These are phyloP conservation scores for Phytophthora boehmeriae DNA, from an alignment of 352 stramenopile species.

Conservation along the genomic window DNA sequence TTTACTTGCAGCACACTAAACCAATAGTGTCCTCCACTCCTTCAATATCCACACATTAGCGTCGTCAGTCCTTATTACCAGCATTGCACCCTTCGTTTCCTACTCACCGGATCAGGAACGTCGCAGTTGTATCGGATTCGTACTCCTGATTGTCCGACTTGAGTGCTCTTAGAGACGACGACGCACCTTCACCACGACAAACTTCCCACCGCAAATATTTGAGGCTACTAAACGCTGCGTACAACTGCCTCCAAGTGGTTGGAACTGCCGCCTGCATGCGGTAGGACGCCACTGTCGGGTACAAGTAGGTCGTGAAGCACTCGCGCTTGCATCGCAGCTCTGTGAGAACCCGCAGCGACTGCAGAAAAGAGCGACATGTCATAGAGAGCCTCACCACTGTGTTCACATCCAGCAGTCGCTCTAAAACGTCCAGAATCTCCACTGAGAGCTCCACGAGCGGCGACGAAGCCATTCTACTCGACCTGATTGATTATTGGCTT, in stretches of 20 bases:
- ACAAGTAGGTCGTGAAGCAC: slow-evolving; percentile 64
- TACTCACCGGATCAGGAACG: slow-evolving; percentile 54
- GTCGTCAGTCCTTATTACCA: not conserved
- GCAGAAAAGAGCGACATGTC: slow-evolving; percentile 20
- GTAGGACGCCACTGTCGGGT: slow-evolving; percentile 69
- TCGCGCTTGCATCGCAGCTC: slow-evolving; percentile 66
- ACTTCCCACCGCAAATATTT: slow-evolving; percentile 45
- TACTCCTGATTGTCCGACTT: slow-evolving; percentile 82
- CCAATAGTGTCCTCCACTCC: slow-evolving; percentile 78
- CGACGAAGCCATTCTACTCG: slow-evolving; percentile 1
- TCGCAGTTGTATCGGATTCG: slow-evolving; percentile 36
- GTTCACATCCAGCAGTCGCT: slow-evolving; percentile 38
- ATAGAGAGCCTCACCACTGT: slow-evolving; percentile 49
- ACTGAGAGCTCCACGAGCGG: slow-evolving; percentile 35
- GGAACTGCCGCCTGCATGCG: slow-evolving; percentile 65
- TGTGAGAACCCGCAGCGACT: slow-evolving; percentile 11
- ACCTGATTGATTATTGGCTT: not conserved
- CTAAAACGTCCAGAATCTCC: slow-evolving; percentile 47
- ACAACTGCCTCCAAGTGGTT: slow-evolving; percentile 63
- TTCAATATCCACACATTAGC: slow-evolving; percentile 9
- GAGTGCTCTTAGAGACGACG: slow-evolving; percentile 57
- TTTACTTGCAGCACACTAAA: slow-evolving; percentile 66
- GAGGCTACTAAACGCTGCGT: slow-evolving; percentile 52
- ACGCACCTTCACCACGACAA: slow-evolving; percentile 47
- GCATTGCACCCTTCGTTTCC: not conserved